Percentiles rank a stretch among this genome's conserved stretches.
phyloP scores from a whole-genome alignment of 768 basidiomycete genomes.

The Panaeolus papilionaceus region DNA sequence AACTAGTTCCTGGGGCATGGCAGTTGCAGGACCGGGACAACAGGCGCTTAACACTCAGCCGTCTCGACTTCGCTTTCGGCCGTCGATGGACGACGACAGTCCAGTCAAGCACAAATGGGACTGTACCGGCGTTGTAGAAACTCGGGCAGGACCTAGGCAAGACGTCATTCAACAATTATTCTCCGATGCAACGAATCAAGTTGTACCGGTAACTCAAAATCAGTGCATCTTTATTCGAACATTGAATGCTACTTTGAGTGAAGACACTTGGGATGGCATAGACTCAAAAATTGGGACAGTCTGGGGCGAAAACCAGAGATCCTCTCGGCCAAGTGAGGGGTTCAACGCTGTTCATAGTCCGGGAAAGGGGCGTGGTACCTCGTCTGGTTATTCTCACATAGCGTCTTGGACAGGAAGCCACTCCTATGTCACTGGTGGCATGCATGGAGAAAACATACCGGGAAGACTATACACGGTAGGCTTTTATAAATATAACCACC shows the following conservation, averaged over 20 bases:
- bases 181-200: not conserved
- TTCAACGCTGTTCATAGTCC: too few relatives aligned
- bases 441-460: too few relatives aligned
- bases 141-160: not conserved
- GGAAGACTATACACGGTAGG: too few relatives aligned
- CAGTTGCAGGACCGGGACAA: not conserved
- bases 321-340: too few relatives aligned
- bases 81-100: not conserved
- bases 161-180: not conserved
- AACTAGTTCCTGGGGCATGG: slow-evolving; percentile 14
- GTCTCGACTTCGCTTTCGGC: not conserved
- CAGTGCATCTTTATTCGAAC: slow-evolving; percentile 1
- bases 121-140: not conserved
- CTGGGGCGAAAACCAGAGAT: not conserved
- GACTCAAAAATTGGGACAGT: not conserved
- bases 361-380: too few relatives aligned
- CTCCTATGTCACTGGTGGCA: too few relatives aligned
- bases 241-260: not conserved
- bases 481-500: too few relatives aligned
- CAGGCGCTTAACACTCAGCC: not conserved
- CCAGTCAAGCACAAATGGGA: not conserved
- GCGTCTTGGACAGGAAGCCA: too few relatives aligned
- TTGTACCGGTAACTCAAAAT: not conserved
- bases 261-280: not conserved
- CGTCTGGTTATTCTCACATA: too few relatives aligned